Evolutionary conservation across 2,329 filamentous ascomycete genomes (phyloP).

Genomic region (Podosphaera fusca): DNA sequence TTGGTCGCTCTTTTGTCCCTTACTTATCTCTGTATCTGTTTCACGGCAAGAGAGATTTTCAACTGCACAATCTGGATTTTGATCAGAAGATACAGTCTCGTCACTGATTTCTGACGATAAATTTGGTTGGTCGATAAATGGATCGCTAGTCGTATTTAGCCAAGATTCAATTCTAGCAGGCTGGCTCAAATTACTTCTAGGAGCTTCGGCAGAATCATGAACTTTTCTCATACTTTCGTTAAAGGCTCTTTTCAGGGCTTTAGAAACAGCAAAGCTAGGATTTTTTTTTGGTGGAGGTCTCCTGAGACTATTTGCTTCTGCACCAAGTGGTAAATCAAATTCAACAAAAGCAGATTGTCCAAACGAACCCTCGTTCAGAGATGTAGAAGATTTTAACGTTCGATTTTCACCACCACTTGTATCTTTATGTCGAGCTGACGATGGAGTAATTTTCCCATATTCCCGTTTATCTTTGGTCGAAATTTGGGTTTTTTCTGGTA

Average conservation of each 20-base stretch:
- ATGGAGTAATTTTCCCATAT: not conserved
- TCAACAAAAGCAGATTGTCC: slow-evolving; percentile 45
- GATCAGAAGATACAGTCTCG: slow-evolving; percentile 12
- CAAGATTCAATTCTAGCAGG: slow-evolving; percentile 43
- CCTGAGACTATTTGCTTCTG: slow-evolving; percentile 27
- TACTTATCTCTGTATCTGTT: slow-evolving; percentile 5
- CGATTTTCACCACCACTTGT: not conserved
- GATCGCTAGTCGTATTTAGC: slow-evolving; percentile 38
- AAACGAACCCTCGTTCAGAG: slow-evolving; percentile 36
- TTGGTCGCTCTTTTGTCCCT: not conserved
- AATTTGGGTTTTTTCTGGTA: not conserved
- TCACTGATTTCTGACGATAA: not conserved
- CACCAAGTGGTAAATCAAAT: slow-evolving; percentile 30
- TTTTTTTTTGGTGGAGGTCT: slow-evolving; percentile 24
- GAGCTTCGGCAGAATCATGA: slow-evolving; percentile 33
- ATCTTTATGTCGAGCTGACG: not conserved
- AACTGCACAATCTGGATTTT: slow-evolving; percentile 10
- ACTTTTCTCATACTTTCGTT: slow-evolving; percentile 42
- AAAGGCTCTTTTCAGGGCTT: slow-evolving; percentile 40
- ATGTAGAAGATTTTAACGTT: slow-evolving; percentile 14
- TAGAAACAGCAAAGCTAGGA: slow-evolving; percentile 37
- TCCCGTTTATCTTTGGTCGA: not conserved
- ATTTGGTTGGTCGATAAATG: slow-evolving; percentile 27
- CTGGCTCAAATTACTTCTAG: slow-evolving; percentile 28
- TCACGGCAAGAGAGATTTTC: slow-evolving; percentile 8